Conservation (phyloP, 768 basidiomycete genomes). For the Lentinus tigrinus region DNA sequence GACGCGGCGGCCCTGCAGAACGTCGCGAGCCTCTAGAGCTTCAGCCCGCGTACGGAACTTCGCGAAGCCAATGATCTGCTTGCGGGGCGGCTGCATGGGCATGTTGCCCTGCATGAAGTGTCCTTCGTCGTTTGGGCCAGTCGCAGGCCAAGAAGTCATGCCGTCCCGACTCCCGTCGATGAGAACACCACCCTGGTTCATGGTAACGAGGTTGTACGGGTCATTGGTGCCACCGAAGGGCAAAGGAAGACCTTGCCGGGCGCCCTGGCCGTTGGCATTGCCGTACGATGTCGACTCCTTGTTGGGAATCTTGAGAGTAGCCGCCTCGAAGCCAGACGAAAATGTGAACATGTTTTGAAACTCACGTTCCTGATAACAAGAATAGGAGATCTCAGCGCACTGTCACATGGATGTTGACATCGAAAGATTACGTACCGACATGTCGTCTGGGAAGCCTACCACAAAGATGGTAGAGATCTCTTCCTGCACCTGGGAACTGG, state of each 20-base stretch:
- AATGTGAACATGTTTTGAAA: constrained; percentile 99
- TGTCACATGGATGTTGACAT: constrained; percentile 17
- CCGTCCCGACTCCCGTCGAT: constrained; percentile 77
- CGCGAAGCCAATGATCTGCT: constrained; percentile 98
- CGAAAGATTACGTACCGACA: constrained; percentile 61
- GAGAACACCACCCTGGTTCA: constrained; percentile 82
- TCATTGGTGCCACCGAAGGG: constrained; percentile 60
- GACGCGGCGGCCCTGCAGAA: constrained; percentile 84
- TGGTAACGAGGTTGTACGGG: constrained; percentile 80
- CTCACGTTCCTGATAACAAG: constrained; percentile 79
- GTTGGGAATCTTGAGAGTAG: constrained; percentile 96
- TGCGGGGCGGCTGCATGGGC: constrained; percentile 46
- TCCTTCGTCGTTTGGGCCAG: constrained; percentile 33
- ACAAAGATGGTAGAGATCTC: constrained; percentile 98
- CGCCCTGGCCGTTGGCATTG: constrained; percentile 23
- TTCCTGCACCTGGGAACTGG: constrained; percentile 46
- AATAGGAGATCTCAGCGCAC: constrained; percentile 9
- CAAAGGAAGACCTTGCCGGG: constrained; percentile 19
- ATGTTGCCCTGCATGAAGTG: constrained; percentile 31
- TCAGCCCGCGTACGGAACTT: constrained; percentile 88
- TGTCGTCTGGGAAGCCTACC: constrained; percentile 98
- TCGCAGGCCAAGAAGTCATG: constrained; percentile 66
- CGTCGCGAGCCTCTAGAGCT: constrained; percentile 84
- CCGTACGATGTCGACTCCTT: constrained; percentile 83
- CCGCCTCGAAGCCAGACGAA: constrained; percentile 92